Evolutionary conservation across 805 yeast species (phyloP).

Genomic region (Wickerhamomyces hampshirensis): DNA sequence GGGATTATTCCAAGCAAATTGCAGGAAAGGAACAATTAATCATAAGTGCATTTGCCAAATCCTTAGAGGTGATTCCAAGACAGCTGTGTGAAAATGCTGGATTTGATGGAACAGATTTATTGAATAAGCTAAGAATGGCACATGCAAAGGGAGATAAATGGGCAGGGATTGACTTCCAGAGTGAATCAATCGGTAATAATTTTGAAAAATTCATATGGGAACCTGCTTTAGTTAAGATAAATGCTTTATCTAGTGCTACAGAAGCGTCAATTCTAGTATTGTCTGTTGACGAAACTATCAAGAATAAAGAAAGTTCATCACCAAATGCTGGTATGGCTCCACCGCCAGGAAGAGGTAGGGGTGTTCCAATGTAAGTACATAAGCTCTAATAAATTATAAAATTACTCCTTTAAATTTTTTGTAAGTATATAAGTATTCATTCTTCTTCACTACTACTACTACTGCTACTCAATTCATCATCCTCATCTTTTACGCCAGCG

Average conservation of each 20-base stretch:
- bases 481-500: conserved; percentile 17
- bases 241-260: conserved; percentile 92
- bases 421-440: no score
- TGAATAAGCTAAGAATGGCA: conserved; percentile 85
- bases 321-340: conserved; percentile 45
- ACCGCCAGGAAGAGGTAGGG: conserved; percentile 64
- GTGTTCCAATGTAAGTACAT: conserved; percentile 46
- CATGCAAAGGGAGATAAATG: conserved; percentile 92
- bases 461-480: conserved; percentile 22
- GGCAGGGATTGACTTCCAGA: conserved; percentile 90
- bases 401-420: no score
- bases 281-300: conserved; percentile 94
- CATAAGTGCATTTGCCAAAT: conserved; percentile 88
- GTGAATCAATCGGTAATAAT: conserved; percentile 78
- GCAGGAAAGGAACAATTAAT: conserved; percentile 96
- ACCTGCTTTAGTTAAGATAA: conserved; percentile 89
- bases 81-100: conserved; percentile 99
- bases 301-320: conserved; percentile 59
- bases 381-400: no score
- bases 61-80: conserved; percentile 93
- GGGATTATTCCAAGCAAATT: conserved; percentile 81
- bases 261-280: conserved; percentile 93
- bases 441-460: conserved; percentile 26
- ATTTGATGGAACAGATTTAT: conserved; percentile 90
- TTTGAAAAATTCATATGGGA: conserved; percentile 93